Percentiles rank a stretch among this genome's conserved stretches.
phyloP scores from a whole-genome alignment of 805 yeast genomes.

The Candida peoriensis region DNA sequence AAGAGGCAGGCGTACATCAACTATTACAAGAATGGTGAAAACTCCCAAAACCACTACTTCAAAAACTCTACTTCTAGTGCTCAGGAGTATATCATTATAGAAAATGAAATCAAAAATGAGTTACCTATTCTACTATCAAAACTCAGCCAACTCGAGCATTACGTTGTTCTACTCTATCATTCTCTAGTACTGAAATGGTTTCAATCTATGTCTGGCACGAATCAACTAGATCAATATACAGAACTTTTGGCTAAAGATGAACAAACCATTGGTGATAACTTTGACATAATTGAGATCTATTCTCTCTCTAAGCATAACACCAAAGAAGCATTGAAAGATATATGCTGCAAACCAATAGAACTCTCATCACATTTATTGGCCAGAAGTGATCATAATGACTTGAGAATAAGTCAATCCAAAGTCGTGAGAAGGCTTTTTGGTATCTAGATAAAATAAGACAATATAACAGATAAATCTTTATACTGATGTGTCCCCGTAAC shows the following conservation, averaged over 20 bases:
- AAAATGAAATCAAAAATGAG: slow-evolving; percentile 25
- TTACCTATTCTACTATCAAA: slow-evolving; percentile 25
- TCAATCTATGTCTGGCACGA: slow-evolving; percentile 26
- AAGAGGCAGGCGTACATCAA: slow-evolving; percentile 30
- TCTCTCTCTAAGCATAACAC: slow-evolving; percentile 26
- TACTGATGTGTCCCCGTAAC: slow-evolving; percentile 8
- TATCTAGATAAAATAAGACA: slow-evolving; percentile 2
- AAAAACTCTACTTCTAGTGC: slow-evolving; percentile 11
- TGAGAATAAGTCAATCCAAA: slow-evolving; percentile 14
- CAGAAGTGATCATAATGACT: neutral
- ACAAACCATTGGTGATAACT: slow-evolving; percentile 26
- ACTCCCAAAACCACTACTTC: slow-evolving; percentile 2
- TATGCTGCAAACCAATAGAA: slow-evolving; percentile 15
- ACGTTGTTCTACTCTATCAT: slow-evolving; percentile 20
- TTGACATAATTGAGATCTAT: slow-evolving; percentile 32
- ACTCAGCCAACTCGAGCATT: slow-evolving; percentile 12
- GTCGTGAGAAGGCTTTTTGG: slow-evolving; percentile 22
- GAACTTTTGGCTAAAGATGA: slow-evolving; percentile 13
- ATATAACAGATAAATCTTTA: neutral
- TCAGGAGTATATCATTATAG: slow-evolving; percentile 18
- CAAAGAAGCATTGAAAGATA: slow-evolving; percentile 24
- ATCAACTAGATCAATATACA: slow-evolving; percentile 22
- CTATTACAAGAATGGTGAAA: slow-evolving; percentile 10
- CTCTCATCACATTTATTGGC: slow-evolving; percentile 2
- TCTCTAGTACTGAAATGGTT: slow-evolving; percentile 25